Conservation (phyloP, 148 eudicot genomes). For the Cornus kousa region DNA sequence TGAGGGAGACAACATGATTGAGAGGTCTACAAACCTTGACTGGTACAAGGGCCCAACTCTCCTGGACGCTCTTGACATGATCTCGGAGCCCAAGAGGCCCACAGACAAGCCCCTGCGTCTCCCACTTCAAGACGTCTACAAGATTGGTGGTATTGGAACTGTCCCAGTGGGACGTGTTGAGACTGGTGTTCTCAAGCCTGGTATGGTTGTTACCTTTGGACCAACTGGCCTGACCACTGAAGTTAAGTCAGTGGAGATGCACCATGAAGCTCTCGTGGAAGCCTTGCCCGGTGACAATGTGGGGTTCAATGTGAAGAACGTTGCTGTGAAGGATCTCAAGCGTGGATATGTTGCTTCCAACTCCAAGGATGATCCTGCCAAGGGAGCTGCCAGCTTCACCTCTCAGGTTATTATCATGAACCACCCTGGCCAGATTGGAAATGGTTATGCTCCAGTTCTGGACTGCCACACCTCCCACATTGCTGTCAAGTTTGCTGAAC, state of each 20-base stretch:
- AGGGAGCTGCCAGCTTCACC: constrained; percentile 31
- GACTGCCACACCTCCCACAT: constrained; percentile 35
- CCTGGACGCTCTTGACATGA: constrained; percentile 35
- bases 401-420: constrained; percentile 37
- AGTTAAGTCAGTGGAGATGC: constrained; percentile 44
- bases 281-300: constrained; percentile 37
- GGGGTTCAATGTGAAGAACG: constrained; percentile 34
- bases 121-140: constrained; percentile 40
- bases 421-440: constrained; percentile 33
- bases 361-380: constrained; percentile 36
- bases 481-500: constrained; percentile 30
- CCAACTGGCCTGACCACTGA: constrained; percentile 34
- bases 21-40: constrained; percentile 42
- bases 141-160: constrained; percentile 41
- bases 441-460: constrained; percentile 34
- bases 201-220: constrained; percentile 30
- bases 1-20: constrained; percentile 45
- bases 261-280: constrained; percentile 30
- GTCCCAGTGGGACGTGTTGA: constrained; percentile 39
- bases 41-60: constrained; percentile 48
- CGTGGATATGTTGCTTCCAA: constrained; percentile 32
- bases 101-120: constrained; percentile 43
- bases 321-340: constrained; percentile 34
- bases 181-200: constrained; percentile 36
- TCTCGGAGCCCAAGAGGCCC: constrained; percentile 38